Base-by-base conservation (phyloP, 140 eudicot species). In the Erigeron philadelphicus region DNA sequence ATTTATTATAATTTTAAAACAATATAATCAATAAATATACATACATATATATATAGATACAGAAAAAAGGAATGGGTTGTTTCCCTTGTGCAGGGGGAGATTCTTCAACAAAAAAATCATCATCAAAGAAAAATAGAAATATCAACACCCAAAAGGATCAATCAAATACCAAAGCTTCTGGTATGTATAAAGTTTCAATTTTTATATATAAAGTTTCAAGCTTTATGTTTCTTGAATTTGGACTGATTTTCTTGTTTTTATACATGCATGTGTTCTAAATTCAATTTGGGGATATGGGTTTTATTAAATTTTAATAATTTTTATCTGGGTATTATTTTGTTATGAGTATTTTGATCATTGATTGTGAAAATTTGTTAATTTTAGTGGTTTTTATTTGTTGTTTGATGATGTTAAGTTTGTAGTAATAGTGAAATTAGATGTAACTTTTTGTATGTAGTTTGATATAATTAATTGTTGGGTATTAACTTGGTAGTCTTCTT, bases 71-170 rank as follows among this genome's bases (percentile, higher is more conserved):
- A 71, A 88, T 88, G 95, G 89, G 92, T 19, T 88, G 95, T 78
- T 89, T 84, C 72, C 78, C 67, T 68, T 86, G 95, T 61, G 55
- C 86, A 11, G 84, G 87, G 13, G 90, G 85, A 64, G 81, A 78
- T 48, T 53, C 76, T 47, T 66, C 87, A 31, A 60, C 82, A 7
- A 80, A 67, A 50, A 69, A 72, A 72, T 76, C 77, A 72, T 76
- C 77, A 71, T 80, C 82, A 18, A 78, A 78, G 48, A 77, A 78
- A 54, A 80, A 72, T 66, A 75, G 46, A 76, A 79, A 50, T 50
- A 79, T 38, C 0, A 38, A 19, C 61, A 57, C 63, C 62, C 69
- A 56, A 40, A 66, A 57, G 41, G 85, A 89, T 80, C 90, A 74
- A 78, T 56, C 72, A 18, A 58, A 64, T 44, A 57, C 50, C 47